Evolutionary conservation across 352 stramenopile species (phyloP).

Genomic region (Globisporangium nodosum): DNA sequence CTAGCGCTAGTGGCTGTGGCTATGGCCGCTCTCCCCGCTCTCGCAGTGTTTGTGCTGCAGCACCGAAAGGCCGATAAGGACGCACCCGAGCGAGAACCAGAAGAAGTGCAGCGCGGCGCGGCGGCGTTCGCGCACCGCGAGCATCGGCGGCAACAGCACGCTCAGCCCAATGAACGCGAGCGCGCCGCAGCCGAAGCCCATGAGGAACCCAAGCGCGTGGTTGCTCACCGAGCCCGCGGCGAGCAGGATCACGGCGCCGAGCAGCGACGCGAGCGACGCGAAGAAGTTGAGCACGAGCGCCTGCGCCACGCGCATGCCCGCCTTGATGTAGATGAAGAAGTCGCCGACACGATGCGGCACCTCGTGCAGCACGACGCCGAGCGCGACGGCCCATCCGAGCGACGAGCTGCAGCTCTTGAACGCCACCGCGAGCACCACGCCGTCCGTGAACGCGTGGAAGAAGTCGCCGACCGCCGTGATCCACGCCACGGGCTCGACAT

Average conservation of each 20-base stretch:
- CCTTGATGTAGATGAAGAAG: slow-evolving; percentile 22
- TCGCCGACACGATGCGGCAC: slow-evolving; percentile 20
- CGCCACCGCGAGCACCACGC: slow-evolving; percentile 17
- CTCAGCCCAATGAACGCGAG: slow-evolving; percentile 13
- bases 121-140: slow-evolving; percentile 10
- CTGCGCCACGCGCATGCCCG: slow-evolving; percentile 13
- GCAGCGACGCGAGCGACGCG: slow-evolving; percentile 14
- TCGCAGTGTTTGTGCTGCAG: slow-evolving; percentile 15
- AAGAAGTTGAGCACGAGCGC: slow-evolving; percentile 17
- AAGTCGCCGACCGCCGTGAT: slow-evolving; percentile 23
- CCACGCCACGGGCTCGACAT: slow-evolving; percentile 17
- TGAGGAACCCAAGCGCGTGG: slow-evolving; percentile 22
- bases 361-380: slow-evolving; percentile 22
- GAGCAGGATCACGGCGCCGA: slow-evolving; percentile 13
- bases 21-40: not conserved
- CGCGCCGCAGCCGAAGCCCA: slow-evolving; percentile 16
- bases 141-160: slow-evolving; percentile 13
- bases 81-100: slow-evolving; percentile 15
- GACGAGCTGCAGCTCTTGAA: slow-evolving; percentile 20
- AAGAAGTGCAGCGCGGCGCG: slow-evolving; percentile 7
- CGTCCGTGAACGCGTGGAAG: slow-evolving; percentile 21
- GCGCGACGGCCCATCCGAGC: slow-evolving; percentile 17
- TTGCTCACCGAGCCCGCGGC: slow-evolving; percentile 14
- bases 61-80: slow-evolving; percentile 13
- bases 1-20: not conserved